Conservation (phyloP, 2,329 filamentous ascomycete species). For the Pseudogymnoascus sp. region DNA sequence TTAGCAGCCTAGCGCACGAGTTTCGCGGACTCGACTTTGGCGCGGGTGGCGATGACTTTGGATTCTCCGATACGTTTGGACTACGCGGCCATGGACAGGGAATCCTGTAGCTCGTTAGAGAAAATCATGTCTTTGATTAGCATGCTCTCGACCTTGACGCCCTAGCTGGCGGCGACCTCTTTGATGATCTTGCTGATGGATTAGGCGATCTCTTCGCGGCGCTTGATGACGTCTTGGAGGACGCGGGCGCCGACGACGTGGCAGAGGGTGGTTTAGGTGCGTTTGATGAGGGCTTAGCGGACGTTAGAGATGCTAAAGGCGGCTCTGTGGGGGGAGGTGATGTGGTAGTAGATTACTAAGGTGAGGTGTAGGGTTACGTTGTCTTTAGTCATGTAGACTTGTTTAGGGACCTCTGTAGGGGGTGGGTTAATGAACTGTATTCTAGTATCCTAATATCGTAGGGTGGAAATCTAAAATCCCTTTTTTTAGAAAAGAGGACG, state of each 20-base stretch:
- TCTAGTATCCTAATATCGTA: no score
- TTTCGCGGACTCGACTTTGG: conserved; percentile 94
- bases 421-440: neutral
- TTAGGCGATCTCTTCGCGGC: conserved; percentile 91
- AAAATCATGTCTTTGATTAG: conserved; percentile 99
- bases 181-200: conserved; percentile 97
- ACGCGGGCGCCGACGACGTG: conserved; percentile 95
- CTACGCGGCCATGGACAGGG: conserved; percentile 95
- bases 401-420: conserved; percentile 70
- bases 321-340: conserved; percentile 89
- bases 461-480: no score
- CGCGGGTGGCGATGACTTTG: conserved; percentile 95
- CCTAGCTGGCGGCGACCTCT: conserved; percentile 88
- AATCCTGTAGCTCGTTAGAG: conserved; percentile 89
- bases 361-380: conserved; percentile 92
- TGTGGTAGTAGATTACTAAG: conserved; percentile 98
- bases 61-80: conserved; percentile 96
- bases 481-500: conserved; percentile 13
- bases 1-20: conserved; percentile 90
- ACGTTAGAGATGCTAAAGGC: conserved; percentile 95
- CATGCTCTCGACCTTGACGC: conserved; percentile 95
- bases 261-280: conserved; percentile 93
- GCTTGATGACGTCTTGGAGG: conserved; percentile 96
- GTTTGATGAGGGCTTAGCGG: conserved; percentile 91
- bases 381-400: conserved; percentile 99